Conservation (phyloP, 2,329 filamentous ascomycete genomes). For the Claviceps quebecensis region DNA sequence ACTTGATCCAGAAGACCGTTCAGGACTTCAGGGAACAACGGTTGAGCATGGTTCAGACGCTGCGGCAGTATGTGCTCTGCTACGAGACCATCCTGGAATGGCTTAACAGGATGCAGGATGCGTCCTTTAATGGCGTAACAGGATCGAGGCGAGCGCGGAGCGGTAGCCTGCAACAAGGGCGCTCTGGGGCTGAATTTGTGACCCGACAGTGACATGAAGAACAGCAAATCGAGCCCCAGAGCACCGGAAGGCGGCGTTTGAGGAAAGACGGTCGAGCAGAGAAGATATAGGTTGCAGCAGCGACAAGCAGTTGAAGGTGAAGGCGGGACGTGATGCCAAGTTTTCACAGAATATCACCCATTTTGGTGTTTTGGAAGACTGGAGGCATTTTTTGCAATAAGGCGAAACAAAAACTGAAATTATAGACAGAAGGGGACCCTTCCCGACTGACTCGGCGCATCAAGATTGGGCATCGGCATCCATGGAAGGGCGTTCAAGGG, state of each 20-base stretch:
- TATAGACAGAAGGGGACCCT: no score
- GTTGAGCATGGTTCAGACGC: slow-evolving; percentile 90
- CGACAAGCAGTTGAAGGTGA: no score
- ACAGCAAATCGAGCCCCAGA: neutral
- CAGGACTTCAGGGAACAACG: slow-evolving; percentile 81
- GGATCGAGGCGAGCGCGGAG: slow-evolving; percentile 16
- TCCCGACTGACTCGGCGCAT: no score
- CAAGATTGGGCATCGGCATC: neutral
- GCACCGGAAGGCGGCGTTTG: neutral
- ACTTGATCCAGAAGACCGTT: slow-evolving; percentile 76
- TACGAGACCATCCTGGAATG: slow-evolving; percentile 93
- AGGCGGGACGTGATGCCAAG: no score
- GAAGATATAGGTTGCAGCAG: no score
- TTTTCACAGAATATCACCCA: no score
- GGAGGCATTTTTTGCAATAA: no score
- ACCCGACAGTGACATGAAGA: slow-evolving; percentile 2
- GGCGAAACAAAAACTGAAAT: no score
- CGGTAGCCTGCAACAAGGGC: slow-evolving; percentile 17
- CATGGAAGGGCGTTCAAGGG: slow-evolving; percentile 3
- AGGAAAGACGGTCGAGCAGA: no score
- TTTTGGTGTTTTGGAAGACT: no score
- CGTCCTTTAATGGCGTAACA: slow-evolving; percentile 8
- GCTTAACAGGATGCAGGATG: slow-evolving; percentile 41
- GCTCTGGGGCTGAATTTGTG: no score
- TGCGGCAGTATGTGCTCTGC: slow-evolving; percentile 87